phyloP scores from a whole-genome alignment of 78 protist genomes.

The Emiliania huxleyi region DNA sequence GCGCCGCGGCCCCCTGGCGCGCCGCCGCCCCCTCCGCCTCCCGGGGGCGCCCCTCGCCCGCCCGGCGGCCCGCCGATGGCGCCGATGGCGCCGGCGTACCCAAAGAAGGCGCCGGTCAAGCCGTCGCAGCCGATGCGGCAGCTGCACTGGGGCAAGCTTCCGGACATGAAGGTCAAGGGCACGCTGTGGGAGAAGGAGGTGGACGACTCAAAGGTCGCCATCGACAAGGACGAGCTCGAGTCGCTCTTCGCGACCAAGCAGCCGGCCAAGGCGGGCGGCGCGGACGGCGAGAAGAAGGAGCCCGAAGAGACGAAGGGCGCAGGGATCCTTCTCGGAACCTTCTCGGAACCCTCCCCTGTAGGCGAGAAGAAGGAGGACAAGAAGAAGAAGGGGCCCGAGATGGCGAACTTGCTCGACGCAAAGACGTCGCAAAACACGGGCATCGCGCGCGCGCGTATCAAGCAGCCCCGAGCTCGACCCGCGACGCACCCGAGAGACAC shows the following conservation, averaged over 20 bases:
- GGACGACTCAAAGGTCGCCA: not conserved
- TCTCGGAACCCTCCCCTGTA: too few species aligned
- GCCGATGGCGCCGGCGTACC: not conserved
- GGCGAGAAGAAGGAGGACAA: not conserved
- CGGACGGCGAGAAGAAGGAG: not conserved
- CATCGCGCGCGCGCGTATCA: not conserved
- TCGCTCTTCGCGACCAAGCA: not conserved
- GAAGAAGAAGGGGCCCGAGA: not conserved
- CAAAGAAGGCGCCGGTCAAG: not conserved
- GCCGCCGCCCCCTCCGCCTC: not conserved
- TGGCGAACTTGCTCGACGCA: not conserved
- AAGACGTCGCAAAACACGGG: not conserved
- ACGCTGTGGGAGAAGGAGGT: not conserved
- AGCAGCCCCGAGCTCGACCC: too few species aligned
- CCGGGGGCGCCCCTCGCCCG: too few species aligned
- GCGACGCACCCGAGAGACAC: too few species aligned
- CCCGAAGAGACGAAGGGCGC: not conserved
- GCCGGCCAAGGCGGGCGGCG: not conserved
- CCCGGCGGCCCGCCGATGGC: not conserved
- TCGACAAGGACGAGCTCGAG: not conserved
- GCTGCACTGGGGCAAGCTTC: not conserved
- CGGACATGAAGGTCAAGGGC: not conserved
- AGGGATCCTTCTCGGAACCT: too few species aligned
- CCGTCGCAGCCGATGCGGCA: not conserved
- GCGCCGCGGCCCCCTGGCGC: not conserved